phyloP scores from a whole-genome alignment of 164 flowering plant genomes.

The Akebia trifoliata region DNA sequence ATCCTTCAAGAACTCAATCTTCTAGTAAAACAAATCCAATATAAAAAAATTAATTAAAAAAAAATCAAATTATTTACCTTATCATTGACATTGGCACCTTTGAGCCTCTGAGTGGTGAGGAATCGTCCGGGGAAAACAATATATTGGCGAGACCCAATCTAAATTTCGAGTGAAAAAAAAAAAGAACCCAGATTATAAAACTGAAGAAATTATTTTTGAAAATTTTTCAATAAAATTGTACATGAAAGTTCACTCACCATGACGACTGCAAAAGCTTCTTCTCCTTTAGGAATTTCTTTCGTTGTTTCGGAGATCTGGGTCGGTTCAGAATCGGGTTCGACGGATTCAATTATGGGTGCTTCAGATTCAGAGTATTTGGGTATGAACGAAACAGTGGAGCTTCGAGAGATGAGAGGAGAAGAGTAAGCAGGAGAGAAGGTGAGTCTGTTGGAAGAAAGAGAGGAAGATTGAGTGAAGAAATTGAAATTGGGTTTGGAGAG shows the following conservation, averaged over 20 bases:
- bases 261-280: conserved; percentile 79
- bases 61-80: conserved; percentile 41
- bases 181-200: conserved; percentile 10
- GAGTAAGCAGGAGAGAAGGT: conserved; percentile 6
- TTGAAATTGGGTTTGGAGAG: conserved; percentile 19
- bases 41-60: too few relatives aligned
- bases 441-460: conserved; percentile 16
- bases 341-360: conserved; percentile 26
- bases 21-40: too few relatives aligned
- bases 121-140: conserved; percentile 85
- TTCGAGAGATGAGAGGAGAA: conserved; percentile 6
- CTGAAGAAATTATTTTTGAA: not conserved
- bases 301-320: conserved; percentile 16
- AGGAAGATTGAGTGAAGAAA: conserved; percentile 15
- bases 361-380: conserved; percentile 37
- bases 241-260: conserved; percentile 50
- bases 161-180: conserved; percentile 14
- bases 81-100: conserved; percentile 84
- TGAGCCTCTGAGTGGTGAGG: conserved; percentile 75
- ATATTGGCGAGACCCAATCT: conserved; percentile 86
- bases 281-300: conserved; percentile 40
- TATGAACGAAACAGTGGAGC: conserved; percentile 16
- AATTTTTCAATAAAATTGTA: not conserved
- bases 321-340: conserved; percentile 21
- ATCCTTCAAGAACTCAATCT: too few relatives aligned